A percentile compares a stretch with the other conserved stretches of the same genome.
phyloP scores from a whole-genome alignment of 805 yeast genomes.

The Kazachstania africana region DNA sequence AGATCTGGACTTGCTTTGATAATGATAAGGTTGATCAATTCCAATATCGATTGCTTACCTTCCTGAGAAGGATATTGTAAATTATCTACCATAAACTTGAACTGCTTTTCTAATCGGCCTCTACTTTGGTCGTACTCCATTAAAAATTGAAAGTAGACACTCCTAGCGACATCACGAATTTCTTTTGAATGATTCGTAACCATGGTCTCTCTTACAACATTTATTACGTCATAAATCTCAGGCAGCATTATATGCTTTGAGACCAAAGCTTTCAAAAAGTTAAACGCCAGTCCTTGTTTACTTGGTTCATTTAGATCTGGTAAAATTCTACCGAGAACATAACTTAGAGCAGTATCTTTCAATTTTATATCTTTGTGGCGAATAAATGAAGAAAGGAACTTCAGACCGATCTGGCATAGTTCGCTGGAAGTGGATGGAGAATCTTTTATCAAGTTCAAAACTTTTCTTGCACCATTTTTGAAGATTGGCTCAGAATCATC shows the following conservation, averaged over 20 bases:
- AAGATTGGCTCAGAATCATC: conserved; percentile 36
- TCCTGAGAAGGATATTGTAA: conserved; percentile 71
- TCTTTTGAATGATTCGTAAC: conserved; percentile 77
- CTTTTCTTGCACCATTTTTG: conserved; percentile 47
- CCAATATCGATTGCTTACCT: conserved; percentile 88
- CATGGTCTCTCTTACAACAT: conserved; percentile 69
- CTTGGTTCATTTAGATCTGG: conserved; percentile 89
- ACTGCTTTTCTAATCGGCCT: conserved; percentile 71
- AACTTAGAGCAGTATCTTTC: conserved; percentile 62
- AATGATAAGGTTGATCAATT: conserved; percentile 60
- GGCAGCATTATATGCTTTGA: conserved; percentile 65
- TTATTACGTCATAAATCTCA: conserved; percentile 84
- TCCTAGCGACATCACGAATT: conserved; percentile 74
- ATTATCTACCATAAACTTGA: conserved; percentile 69
- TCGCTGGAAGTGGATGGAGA: conserved; percentile 70
- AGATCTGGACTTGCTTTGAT: conserved; percentile 51
- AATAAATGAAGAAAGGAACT: conserved; percentile 58
- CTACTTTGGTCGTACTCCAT: conserved; percentile 93
- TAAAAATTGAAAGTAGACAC: conserved; percentile 70
- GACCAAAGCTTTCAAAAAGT: conserved; percentile 69
- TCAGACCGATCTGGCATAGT: conserved; percentile 67
- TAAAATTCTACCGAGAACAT: conserved; percentile 55
- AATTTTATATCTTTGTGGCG: conserved; percentile 57
- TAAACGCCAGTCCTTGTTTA: conserved; percentile 79
- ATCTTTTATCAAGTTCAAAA: conserved; percentile 54